phyloP scores from a whole-genome alignment of 2,329 filamentous ascomycete species.

The Aquanectria penicillioides region DNA sequence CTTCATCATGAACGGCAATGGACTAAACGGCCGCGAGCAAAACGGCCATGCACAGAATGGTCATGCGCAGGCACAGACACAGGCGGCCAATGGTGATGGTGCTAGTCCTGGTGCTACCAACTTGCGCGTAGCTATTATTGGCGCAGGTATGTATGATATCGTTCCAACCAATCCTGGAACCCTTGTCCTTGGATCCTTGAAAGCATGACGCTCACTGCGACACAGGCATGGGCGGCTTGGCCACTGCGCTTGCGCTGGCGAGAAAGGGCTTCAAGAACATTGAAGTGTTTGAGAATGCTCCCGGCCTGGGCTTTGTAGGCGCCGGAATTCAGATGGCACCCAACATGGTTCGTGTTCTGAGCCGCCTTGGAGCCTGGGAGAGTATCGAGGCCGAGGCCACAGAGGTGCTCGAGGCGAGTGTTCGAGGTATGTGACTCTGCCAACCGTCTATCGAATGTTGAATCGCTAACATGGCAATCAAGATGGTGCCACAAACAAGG shows the following conservation, averaged over 20 bases:
- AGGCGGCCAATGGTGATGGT: neutral
- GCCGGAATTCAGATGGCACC: constrained; percentile 86
- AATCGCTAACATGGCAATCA: constrained; percentile 4
- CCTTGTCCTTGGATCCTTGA: neutral
- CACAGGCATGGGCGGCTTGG: constrained; percentile 81
- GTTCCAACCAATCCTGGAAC: no score
- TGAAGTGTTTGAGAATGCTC: constrained; percentile 78
- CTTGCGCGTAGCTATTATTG: constrained; percentile 57
- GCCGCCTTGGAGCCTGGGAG: constrained; percentile 77
- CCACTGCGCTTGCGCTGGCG: constrained; percentile 76
- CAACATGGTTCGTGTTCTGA: constrained; percentile 83
- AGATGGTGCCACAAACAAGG: constrained; percentile 74
- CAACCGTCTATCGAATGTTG: no score
- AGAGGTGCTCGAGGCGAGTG: constrained; percentile 75
- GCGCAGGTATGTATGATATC: constrained; percentile 60
- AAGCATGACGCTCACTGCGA: neutral
- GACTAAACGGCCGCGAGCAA: neutral
- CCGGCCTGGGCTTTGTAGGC: constrained; percentile 81
- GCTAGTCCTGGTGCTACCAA: neutral
- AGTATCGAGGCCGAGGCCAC: constrained; percentile 78
- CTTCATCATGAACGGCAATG: neutral
- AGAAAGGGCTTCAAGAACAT: constrained; percentile 80
- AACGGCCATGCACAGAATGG: constrained; percentile 1
- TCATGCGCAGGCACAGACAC: no score
- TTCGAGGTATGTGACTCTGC: constrained; percentile 65